phyloP scores from a whole-genome alignment of 2,329 filamentous ascomycete genomes.

The Ophiostoma piceae region DNA sequence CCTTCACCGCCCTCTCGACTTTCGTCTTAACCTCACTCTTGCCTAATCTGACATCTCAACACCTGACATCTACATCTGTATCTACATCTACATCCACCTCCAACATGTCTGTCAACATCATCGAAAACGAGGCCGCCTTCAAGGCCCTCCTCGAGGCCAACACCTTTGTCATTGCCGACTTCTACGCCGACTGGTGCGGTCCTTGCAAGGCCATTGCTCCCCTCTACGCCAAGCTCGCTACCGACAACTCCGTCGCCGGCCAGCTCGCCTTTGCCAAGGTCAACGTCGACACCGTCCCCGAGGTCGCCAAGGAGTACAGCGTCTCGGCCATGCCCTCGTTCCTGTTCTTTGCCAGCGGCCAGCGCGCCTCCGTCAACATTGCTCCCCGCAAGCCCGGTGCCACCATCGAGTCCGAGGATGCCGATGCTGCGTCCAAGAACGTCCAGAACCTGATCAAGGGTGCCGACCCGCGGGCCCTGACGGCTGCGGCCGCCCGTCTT shows the following conservation, averaged over 20 bases:
- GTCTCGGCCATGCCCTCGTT: conserved; percentile 56
- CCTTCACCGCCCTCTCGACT: conserved; percentile 7
- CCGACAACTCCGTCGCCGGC: conserved; percentile 37
- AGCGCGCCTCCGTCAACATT: conserved; percentile 37
- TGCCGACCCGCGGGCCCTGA: conserved; percentile 30
- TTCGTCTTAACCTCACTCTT: neutral
- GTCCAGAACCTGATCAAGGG: conserved; percentile 28
- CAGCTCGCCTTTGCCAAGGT: conserved; percentile 53
- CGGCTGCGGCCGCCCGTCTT: conserved; percentile 26
- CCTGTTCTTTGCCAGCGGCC: conserved; percentile 54
- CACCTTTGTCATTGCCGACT: conserved; percentile 52
- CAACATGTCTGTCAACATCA: conserved; percentile 33
- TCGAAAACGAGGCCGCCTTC: conserved; percentile 45
- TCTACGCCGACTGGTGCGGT: conserved; percentile 56
- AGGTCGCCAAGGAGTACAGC: conserved; percentile 46
- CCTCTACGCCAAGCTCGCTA: conserved; percentile 47
- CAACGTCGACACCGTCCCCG: conserved; percentile 51
- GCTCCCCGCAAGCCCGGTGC: conserved; percentile 20
- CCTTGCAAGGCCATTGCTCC: conserved; percentile 58
- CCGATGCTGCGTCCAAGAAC: conserved; percentile 18
- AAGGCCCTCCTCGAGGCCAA: conserved; percentile 44
- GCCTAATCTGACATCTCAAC: too few relatives aligned
- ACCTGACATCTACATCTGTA: too few relatives aligned
- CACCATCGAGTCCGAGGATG: conserved; percentile 21
- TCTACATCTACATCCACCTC: too few relatives aligned